These are phyloP conservation scores for Closterium sp. DNA, from an alignment of 139 green algal species.

Conservation along the genomic window DNA sequence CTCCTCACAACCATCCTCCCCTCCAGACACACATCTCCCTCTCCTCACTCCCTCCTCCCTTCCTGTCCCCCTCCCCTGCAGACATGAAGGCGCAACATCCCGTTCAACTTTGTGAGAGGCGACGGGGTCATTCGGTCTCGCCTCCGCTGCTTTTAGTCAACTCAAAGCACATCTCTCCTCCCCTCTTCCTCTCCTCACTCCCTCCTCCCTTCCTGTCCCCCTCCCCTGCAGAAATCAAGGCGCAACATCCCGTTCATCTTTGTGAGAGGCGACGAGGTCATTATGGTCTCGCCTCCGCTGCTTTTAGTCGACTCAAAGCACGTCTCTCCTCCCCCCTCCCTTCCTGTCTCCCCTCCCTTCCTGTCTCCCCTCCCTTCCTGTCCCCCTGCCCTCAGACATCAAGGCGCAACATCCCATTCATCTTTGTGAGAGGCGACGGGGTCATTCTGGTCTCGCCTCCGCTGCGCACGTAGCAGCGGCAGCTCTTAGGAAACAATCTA, in stretches of 20 bases:
- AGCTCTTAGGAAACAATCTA: too few relatives aligned
- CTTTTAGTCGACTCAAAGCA: too few relatives aligned
- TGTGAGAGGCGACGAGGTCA: conserved; percentile 91
- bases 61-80: conserved; percentile 51
- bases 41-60: neutral
- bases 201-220: neutral
- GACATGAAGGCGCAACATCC: conserved; percentile 85
- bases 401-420: conserved; percentile 83
- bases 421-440: conserved; percentile 94
- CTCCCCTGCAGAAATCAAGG: conserved; percentile 79
- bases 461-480: conserved; percentile 51
- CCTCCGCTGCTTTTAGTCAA: too few relatives aligned
- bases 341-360: neutral
- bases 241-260: conserved; percentile 89
- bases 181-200: neutral
- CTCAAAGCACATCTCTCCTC: too few relatives aligned
- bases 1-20: neutral
- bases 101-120: conserved; percentile 93
- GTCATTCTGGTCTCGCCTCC: conserved; percentile 94
- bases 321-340: too few relatives aligned
- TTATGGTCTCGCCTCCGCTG: conserved; percentile 70
- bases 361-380: neutral
- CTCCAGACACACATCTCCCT: neutral
- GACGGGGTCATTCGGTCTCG: conserved; percentile 92
- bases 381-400: conserved; percentile 69